These are phyloP conservation scores for Mesembryanthemum crystallinum DNA, from an alignment of 148 eudicot species.

Conservation along the genomic window DNA sequence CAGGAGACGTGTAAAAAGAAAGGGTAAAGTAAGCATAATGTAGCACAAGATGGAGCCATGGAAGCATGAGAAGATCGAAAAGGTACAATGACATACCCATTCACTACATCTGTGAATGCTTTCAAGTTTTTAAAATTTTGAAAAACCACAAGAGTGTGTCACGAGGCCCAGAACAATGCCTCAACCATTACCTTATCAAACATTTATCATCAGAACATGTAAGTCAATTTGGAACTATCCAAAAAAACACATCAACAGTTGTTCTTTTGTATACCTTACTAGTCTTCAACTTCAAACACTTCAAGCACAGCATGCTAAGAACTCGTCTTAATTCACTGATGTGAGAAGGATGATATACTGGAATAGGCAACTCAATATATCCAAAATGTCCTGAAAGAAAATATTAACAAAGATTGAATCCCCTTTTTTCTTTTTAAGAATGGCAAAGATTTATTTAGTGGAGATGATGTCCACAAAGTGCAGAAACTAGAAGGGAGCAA, in stretches of 20 bases:
- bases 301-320: constrained; percentile 55
- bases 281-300: constrained; percentile 64
- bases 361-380: constrained; percentile 68
- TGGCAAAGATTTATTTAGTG: neutral
- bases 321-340: constrained; percentile 58
- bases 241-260: neutral
- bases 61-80: neutral
- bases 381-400: constrained; percentile 67
- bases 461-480: too few relatives aligned
- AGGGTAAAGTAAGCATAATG: neutral
- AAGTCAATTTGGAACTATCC: neutral
- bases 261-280: constrained; percentile 46
- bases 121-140: neutral
- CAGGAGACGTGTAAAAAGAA: neutral
- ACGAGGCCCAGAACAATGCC: neutral
- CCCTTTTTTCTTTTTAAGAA: neutral
- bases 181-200: neutral
- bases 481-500: neutral
- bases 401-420: neutral
- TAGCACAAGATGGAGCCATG: neutral
- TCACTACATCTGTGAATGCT: too few relatives aligned
- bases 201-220: neutral
- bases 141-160: neutral
- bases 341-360: constrained; percentile 84
- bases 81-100: neutral